Conservation (phyloP, 257 asterid genomes). For the Solanum bulbocastanum region DNA sequence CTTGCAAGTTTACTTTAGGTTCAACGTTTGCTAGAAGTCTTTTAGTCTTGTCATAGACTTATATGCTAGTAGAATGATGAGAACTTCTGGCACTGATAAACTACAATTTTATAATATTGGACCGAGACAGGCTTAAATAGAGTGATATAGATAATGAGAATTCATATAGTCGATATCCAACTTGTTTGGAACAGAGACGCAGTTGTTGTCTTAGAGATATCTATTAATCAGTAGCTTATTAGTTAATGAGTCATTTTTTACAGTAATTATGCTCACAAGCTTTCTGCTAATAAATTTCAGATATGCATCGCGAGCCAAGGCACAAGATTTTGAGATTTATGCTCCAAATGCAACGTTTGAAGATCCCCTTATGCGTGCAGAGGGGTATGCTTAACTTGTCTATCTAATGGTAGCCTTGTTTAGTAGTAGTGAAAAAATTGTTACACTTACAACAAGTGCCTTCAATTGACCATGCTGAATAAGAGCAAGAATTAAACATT, state of each 20-base stretch:
- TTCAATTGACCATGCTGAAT: not conserved
- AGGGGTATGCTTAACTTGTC: conserved; percentile 38
- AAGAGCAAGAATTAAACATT: not conserved
- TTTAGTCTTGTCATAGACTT: not conserved
- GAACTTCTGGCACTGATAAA: not conserved
- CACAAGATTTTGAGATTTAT: conserved; percentile 73
- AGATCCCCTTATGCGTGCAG: conserved; percentile 85
- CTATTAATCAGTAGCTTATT: not conserved
- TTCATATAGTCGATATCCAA: not conserved
- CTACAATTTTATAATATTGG: not conserved
- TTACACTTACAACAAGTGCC: not conserved
- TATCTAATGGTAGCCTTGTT: not conserved
- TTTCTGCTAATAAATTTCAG: conserved; percentile 26
- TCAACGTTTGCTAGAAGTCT: not conserved
- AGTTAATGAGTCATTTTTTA: not conserved
- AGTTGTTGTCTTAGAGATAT: not conserved
- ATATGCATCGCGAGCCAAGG: conserved; percentile 57
- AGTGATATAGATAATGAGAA: not conserved
- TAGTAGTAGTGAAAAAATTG: not conserved
- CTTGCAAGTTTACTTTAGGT: not conserved
- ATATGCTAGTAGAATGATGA: not conserved
- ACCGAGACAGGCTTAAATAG: not conserved
- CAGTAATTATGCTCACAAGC: not conserved
- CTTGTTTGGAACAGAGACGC: not conserved
- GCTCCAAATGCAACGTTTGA: conserved; percentile 73